phyloP scores from a whole-genome alignment of 352 stramenopile genomes.

The Phytophthora multivora region DNA sequence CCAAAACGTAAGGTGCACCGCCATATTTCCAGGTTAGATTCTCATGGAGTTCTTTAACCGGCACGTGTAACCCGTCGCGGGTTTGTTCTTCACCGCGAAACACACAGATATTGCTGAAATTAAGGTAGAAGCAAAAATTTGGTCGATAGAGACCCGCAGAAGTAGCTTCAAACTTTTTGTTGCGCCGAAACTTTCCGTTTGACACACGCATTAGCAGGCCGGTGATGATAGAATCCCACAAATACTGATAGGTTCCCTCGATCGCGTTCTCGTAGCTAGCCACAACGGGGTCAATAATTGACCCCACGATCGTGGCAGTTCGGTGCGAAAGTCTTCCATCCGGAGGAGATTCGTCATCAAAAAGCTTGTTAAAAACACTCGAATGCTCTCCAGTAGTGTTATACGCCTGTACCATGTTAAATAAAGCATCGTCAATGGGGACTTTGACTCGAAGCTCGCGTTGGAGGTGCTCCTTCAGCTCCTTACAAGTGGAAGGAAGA shows the following conservation, averaged over 20 bases:
- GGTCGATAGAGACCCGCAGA: conserved; percentile 9
- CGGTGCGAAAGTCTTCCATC: conserved; percentile 3
- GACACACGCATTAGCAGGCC: conserved; percentile 6
- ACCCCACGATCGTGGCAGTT: neutral
- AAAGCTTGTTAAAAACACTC: conserved; percentile 11
- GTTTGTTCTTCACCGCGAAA: conserved; percentile 18
- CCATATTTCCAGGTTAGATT: conserved; percentile 34
- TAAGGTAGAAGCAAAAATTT: conserved; percentile 23
- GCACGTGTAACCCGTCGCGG: conserved; percentile 12
- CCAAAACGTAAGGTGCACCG: conserved; percentile 28
- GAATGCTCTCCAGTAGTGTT: conserved; percentile 16
- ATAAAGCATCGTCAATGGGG: conserved; percentile 6
- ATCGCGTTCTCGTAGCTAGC: conserved; percentile 4
- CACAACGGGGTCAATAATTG: conserved; percentile 6
- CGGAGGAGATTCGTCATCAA: conserved; percentile 12
- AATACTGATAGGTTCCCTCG: conserved; percentile 12
- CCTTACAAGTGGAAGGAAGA: conserved; percentile 15
- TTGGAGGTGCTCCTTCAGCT: conserved; percentile 20
- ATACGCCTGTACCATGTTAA: neutral
- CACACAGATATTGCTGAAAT: conserved; percentile 14
- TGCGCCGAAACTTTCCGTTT: conserved; percentile 13
- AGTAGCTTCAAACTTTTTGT: conserved; percentile 9
- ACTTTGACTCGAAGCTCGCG: conserved; percentile 12
- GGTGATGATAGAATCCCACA: conserved; percentile 24
- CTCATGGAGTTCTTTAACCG: conserved; percentile 23